Evolutionary conservation across 2,329 filamentous ascomycete species (phyloP), one percentile per base, ranked within the genome.

Genomic region (Colletotrichum tropicicola): DNA sequence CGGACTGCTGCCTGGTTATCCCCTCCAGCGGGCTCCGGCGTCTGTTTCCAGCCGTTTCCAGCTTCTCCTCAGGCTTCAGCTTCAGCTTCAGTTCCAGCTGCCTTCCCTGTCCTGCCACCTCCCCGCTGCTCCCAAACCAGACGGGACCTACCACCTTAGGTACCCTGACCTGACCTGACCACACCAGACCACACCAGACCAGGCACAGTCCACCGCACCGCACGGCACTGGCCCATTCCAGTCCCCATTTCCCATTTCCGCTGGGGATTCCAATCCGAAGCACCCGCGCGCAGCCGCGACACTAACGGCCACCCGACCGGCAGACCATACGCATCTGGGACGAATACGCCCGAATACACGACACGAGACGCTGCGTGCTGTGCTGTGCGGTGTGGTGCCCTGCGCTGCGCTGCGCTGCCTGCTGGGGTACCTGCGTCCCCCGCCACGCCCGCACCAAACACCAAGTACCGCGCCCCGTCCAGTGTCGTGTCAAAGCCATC

Each of bases 71-170:
- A 30, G 19, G 43, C 62, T 65, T 51, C 55, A 59, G 39, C 60
- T 61, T 37, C 57, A 44, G 56, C 43, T 65, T 51, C 61, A 62
- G 58, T 49, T 61, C 39, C 48, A 55, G 51, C 62, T 65, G 48
- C 23, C 41, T 62, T 65, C 57, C 62, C 62, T 65, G 62, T n/a
- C 41, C 43, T 13, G 27, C 8, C 30, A 15, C 55, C 41, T 17
- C 41, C 30, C 56, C 49, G 25, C 28, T 21, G 44, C 30, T 45
- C 48, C 41, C 49, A 44, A 55, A 55, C 59, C 52, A 62, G 47
- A 51, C 41, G 44, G 28, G 9, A 27, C 28, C 10, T 15, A 28
- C 25, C 23, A 28, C 39, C 32, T 13, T 35, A 12, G 32, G 12
- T 35, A 12, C 32, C 32, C 32, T 15, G 32, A 35, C 32, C 13